These are phyloP conservation scores for Lasiosphaeriaceae sp. DNA, from an alignment of 495 filamentous ascomycete species.

Conservation along the genomic window DNA sequence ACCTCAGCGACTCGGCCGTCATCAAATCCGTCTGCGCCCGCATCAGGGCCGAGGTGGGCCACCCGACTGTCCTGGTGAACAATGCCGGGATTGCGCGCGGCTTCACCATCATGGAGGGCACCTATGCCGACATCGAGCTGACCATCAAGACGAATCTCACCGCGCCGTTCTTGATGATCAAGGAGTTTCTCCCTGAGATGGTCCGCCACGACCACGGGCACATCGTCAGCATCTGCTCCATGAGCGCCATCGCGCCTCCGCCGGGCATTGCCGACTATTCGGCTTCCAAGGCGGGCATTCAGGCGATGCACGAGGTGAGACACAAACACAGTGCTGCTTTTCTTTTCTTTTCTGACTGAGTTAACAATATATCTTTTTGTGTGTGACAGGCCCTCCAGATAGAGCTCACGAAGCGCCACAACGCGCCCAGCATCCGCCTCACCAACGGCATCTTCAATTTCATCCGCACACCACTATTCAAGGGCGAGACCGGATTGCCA, in stretches of 20 bases:
- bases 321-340: not conserved
- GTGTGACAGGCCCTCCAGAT: conserved; percentile 16
- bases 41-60: conserved; percentile 19
- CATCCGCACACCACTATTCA: conserved; percentile 32
- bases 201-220: conserved; percentile 21
- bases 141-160: conserved; percentile 23
- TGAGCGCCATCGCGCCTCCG: conserved; percentile 13
- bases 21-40: conserved; percentile 13
- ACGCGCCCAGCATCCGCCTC: conserved; percentile 28
- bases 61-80: conserved; percentile 27
- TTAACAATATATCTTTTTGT: not conserved
- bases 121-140: conserved; percentile 20
- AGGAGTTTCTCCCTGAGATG: conserved; percentile 27
- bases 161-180: conserved; percentile 24
- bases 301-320: conserved; percentile 16
- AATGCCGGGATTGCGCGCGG: conserved; percentile 23
- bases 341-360: not conserved
- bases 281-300: conserved; percentile 21
- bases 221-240: conserved; percentile 21
- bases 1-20: conserved; percentile 17
- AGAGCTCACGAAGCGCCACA: conserved; percentile 21
- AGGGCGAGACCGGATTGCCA: conserved; percentile 26
- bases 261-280: conserved; percentile 21
- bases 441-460: conserved; percentile 31
- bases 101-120: conserved; percentile 19